These are phyloP conservation scores for Fusarium subtropicale DNA, from an alignment of 2,329 filamentous ascomycete species.

Conservation along the genomic window DNA sequence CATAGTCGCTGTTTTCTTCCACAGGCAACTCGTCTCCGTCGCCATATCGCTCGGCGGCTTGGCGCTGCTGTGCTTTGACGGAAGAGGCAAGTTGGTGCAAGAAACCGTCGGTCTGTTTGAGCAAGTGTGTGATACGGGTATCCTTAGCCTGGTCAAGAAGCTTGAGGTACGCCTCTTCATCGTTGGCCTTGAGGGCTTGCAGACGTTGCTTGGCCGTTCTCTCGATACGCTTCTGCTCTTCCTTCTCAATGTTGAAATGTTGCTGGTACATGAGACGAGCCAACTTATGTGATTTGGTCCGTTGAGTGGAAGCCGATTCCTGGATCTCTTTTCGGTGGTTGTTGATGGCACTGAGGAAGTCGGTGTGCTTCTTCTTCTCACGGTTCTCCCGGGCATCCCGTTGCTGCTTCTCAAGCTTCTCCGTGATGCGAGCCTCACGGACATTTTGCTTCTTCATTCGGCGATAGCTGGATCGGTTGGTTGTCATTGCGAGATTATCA, in stretches of 20 bases:
- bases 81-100: constrained; percentile 94
- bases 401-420: constrained; percentile 99
- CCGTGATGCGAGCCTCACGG: constrained; percentile 94
- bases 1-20: constrained; percentile 73
- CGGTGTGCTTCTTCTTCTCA: constrained; percentile 96
- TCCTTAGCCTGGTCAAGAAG: constrained; percentile 98
- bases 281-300: constrained; percentile 83
- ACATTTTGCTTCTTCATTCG: constrained; percentile 98
- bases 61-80: constrained; percentile 92
- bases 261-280: constrained; percentile 89
- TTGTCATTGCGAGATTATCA: constrained; percentile 96
- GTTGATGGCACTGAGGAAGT: constrained; percentile 89
- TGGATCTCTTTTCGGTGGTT: constrained; percentile 84
- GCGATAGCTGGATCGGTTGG: constrained; percentile 89
- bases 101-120: constrained; percentile 98
- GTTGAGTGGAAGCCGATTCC: constrained; percentile 73
- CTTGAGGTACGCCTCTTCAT: constrained; percentile 98
- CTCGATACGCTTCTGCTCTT: constrained; percentile 98
- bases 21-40: constrained; percentile 65
- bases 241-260: constrained; percentile 97
- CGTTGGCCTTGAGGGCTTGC: constrained; percentile 97
- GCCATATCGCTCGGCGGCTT: constrained; percentile 81
- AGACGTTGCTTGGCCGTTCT: constrained; percentile 99
- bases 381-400: constrained; percentile 94
- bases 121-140: constrained; percentile 96